Conservation (phyloP, 306 rosid genomes). For the Oxytropis ochrocephala region DNA sequence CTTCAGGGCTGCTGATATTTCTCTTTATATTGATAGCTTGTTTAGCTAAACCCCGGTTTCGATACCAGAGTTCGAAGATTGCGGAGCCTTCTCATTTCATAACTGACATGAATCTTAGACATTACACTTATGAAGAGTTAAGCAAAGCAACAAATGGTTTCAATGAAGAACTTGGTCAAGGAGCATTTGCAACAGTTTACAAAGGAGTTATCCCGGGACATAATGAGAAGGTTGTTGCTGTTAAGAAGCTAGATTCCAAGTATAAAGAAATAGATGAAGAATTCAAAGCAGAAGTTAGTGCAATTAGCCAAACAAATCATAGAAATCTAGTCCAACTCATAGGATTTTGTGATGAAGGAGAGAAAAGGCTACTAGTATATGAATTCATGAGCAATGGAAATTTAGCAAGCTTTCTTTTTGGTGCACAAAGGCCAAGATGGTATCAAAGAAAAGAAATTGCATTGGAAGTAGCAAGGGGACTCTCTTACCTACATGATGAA, state of each 20-base stretch:
- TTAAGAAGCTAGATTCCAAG: neutral
- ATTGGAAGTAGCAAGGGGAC: conserved; percentile 1
- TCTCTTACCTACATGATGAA: conserved; percentile 14
- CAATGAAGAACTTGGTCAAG: conserved; percentile 17
- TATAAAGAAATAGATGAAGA: neutral
- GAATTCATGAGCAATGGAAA: conserved; percentile 15
- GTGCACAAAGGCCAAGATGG: conserved; percentile 7
- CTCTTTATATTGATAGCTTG: neutral
- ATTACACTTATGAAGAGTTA: conserved; percentile 16
- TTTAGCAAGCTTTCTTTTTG: neutral
- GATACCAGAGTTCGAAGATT: neutral
- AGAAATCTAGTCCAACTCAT: conserved; percentile 15
- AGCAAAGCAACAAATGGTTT: conserved; percentile 13
- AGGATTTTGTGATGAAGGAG: conserved; percentile 17
- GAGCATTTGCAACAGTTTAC: conserved; percentile 17
- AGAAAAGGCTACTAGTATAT: conserved; percentile 10
- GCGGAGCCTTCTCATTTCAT: neutral
- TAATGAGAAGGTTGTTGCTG: neutral
- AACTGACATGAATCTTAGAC: neutral
- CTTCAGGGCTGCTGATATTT: conserved; percentile 8
- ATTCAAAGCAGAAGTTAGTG: conserved; percentile 15
- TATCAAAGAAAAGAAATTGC: conserved; percentile 6
- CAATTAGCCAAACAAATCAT: conserved; percentile 13
- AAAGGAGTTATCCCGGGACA: neutral
- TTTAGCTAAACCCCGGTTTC: neutral